Percentiles rank a stretch among this genome's conserved stretches.
phyloP scores from a whole-genome alignment of 2,329 filamentous ascomycete genomes.

The Ophiostoma tasmaniense region DNA sequence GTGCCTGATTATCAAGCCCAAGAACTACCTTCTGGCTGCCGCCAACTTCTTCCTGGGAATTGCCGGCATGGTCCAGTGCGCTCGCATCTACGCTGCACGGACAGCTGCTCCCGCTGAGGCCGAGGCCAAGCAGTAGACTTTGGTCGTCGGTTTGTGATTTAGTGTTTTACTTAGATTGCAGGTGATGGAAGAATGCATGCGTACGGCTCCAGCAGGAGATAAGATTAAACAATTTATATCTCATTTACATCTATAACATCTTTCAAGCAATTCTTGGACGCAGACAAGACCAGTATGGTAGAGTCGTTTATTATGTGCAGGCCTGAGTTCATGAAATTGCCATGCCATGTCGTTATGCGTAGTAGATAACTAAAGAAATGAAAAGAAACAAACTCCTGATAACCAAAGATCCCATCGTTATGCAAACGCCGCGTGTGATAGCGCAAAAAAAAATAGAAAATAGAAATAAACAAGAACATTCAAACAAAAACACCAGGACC shows the following conservation, averaged over 20 bases:
- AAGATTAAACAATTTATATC: not conserved
- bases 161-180: not conserved
- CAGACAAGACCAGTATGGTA: not conserved
- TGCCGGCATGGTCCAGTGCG: constrained; percentile 75
- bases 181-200: not conserved
- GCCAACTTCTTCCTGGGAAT: constrained; percentile 97
- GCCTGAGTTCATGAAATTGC: not conserved
- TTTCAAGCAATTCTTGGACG: not conserved
- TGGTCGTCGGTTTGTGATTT: not conserved
- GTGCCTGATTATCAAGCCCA: constrained; percentile 94
- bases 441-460: not conserved
- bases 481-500: not conserved
- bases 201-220: not conserved
- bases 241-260: not conserved
- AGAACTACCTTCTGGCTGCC: constrained; percentile 86
- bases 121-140: not conserved
- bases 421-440: not conserved
- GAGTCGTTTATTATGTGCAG: not conserved
- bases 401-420: not conserved
- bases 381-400: not conserved
- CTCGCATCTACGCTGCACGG: constrained; percentile 54
- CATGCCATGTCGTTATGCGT: not conserved
- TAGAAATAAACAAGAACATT: not conserved
- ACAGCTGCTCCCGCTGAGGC: not conserved
- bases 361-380: not conserved